These are phyloP conservation scores for Globisporangium polare DNA, from an alignment of 352 stramenopile genomes.

Conservation along the genomic window DNA sequence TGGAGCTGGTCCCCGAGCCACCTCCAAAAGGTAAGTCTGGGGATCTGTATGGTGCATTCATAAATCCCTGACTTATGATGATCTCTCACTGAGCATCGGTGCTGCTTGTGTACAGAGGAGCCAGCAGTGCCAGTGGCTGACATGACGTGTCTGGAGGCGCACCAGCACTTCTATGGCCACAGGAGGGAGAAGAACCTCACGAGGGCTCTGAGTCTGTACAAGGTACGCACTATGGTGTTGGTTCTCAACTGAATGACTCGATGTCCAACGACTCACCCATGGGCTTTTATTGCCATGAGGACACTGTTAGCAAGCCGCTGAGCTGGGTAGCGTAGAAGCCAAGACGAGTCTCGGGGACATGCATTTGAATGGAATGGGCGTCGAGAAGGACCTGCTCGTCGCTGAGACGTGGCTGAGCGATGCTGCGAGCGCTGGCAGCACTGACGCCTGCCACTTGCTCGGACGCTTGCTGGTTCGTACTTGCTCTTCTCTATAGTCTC, in stretches of 20 bases:
- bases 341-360: conserved; percentile 68
- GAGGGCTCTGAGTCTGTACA: conserved; percentile 54
- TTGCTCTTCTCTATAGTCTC: no score
- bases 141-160: conserved; percentile 51
- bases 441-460: conserved; percentile 46
- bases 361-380: conserved; percentile 36
- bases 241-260: neutral
- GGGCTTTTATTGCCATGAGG: neutral
- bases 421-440: conserved; percentile 29
- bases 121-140: conserved; percentile 9
- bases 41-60: no score
- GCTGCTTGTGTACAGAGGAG: no score
- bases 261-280: neutral
- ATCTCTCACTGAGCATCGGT: no score
- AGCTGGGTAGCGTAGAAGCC: conserved; percentile 32
- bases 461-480: conserved; percentile 46
- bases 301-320: conserved; percentile 42
- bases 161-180: conserved; percentile 67
- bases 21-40: neutral
- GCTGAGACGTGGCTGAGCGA: conserved; percentile 52
- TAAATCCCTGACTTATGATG: no score
- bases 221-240: conserved; percentile 19
- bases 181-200: conserved; percentile 27
- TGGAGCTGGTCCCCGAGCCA: conserved; percentile 1
- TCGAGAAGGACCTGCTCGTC: conserved; percentile 49